A percentile compares a stretch with the other conserved stretches of the same genome.
Conservation (phyloP, 2,329 filamentous ascomycete genomes). For the Pseudogymnoascus sp. region DNA sequence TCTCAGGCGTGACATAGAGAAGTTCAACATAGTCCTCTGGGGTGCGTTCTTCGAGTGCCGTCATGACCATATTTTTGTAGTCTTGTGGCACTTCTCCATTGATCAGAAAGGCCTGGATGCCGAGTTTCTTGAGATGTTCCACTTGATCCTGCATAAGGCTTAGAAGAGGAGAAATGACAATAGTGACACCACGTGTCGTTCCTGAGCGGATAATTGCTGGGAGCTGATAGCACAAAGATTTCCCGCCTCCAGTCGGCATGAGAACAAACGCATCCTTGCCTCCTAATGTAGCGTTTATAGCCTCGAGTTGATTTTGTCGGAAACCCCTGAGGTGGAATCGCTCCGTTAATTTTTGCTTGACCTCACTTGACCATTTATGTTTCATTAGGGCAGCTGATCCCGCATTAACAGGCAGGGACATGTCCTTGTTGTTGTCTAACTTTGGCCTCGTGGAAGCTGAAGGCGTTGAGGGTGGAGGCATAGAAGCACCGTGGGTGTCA, state of each 20-base stretch:
- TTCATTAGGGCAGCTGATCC: conserved; percentile 49
- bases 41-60: conserved; percentile 51
- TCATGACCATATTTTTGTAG: conserved; percentile 60
- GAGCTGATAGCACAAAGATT: conserved; percentile 93
- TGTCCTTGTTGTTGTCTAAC: conserved; percentile 17
- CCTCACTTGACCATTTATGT: conserved; percentile 77
- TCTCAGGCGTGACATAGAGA: conserved; percentile 93
- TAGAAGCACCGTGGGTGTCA: neutral
- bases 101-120: conserved; percentile 73
- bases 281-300: conserved; percentile 84
- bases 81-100: conserved; percentile 66
- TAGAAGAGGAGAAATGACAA: conserved; percentile 89
- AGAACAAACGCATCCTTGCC: conserved; percentile 90
- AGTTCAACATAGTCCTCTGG: conserved; percentile 76
- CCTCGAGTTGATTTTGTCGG: conserved; percentile 83
- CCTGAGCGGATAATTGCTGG: conserved; percentile 78
- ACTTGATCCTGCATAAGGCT: conserved; percentile 98
- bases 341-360: conserved; percentile 71
- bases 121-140: conserved; percentile 64
- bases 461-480: neutral
- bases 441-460: conserved; percentile 15
- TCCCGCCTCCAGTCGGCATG: conserved; percentile 96
- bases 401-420: conserved; percentile 27
- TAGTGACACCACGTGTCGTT: conserved; percentile 75
- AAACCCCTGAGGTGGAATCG: conserved; percentile 82